These are phyloP conservation scores for Boeremia exigua DNA, from an alignment of 2,329 filamentous ascomycete genomes.

Conservation along the genomic window DNA sequence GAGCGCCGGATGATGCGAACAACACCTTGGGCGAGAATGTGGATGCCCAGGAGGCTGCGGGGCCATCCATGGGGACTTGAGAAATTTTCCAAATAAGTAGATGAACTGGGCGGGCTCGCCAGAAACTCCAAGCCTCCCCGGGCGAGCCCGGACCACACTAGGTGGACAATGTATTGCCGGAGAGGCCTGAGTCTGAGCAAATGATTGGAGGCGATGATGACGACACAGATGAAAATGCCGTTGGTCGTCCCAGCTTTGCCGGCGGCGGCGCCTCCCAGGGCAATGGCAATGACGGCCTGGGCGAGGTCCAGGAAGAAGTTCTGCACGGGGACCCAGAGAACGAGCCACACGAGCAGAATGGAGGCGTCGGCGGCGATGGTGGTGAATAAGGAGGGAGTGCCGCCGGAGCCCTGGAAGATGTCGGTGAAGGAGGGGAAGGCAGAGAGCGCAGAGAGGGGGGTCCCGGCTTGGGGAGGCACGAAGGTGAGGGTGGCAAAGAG, in stretches of 20 bases:
- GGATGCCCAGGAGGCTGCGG: constrained; percentile 72
- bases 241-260: constrained; percentile 72
- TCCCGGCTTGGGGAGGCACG: constrained; percentile 77
- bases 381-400: constrained; percentile 84
- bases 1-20: constrained; percentile 69
- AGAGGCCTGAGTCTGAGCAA: constrained; percentile 61
- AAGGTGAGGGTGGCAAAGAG: constrained; percentile 93
- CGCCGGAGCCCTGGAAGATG: constrained; percentile 86
- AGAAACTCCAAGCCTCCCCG: constrained; percentile 50
- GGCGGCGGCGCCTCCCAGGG: constrained; percentile 80
- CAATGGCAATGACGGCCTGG: constrained; percentile 91
- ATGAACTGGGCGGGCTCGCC: constrained; percentile 46
- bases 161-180: constrained; percentile 50
- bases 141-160: constrained; percentile 48
- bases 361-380: constrained; percentile 84
- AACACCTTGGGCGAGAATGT: constrained; percentile 76
- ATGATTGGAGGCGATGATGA: constrained; percentile 65
- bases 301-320: constrained; percentile 88
- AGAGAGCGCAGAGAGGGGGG: constrained; percentile 76
- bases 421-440: constrained; percentile 81
- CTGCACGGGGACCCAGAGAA: constrained; percentile 85
- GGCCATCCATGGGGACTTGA: constrained; percentile 67
- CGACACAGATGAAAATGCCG: constrained; percentile 73
- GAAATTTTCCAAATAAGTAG: constrained; percentile 45
- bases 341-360: constrained; percentile 83